Evolutionary conservation across 345 rosid species (phyloP), one percentile per base, ranked within the genome.

Genomic region (Brassica juncea): DNA sequence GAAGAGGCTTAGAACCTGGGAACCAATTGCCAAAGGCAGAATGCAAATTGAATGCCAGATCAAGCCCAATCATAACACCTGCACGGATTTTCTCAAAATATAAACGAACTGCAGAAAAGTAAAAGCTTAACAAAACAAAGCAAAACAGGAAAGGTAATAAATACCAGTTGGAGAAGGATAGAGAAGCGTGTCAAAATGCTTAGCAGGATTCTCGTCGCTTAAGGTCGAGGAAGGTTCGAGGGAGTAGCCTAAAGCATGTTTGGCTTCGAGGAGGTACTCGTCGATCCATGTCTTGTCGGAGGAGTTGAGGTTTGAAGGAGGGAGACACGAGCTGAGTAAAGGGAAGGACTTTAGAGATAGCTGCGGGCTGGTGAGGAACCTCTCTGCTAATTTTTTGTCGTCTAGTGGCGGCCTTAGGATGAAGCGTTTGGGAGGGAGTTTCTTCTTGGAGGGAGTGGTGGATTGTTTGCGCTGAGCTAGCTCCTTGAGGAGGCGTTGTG

Each of bases 11-110:
- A 61, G 99, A 95, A 64, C 98, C 99, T 73, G 99, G 97, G 78
- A 95, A 95, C 99, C 98, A 95, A 82, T 95, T 95, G 37, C 99
- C 99, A 81, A 95, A 95, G 35, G 99, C 96, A 58, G 98, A 95
- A 81, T 95, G 99, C 91, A 95, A 85, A 77, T 95, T 93, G 77
- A 93, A 95, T 8, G 99, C 99, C 82, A 95, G 88, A 88, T 95
- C 98, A 76, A 95, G 76, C 67, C 99, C 99, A 89, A 95, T 93
- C 99, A 95, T 91, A 32, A 93, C 99, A 75, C 98, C 98, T 94
- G 85, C 74, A 76, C 3, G 32, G 32, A 30, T 28, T 65, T 66
- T 42, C 34, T 30, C 27, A 58, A 6, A 62, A 27, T 47, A 10
- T 5, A 12, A 66, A 58, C n/a, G 19, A 64, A 25, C 16, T 30